A percentile compares a stretch with the other conserved stretches of the same genome.
Evolutionary conservation across 2,329 filamentous ascomycete species (phyloP).

Genomic region (Cercospora berteroae): DNA sequence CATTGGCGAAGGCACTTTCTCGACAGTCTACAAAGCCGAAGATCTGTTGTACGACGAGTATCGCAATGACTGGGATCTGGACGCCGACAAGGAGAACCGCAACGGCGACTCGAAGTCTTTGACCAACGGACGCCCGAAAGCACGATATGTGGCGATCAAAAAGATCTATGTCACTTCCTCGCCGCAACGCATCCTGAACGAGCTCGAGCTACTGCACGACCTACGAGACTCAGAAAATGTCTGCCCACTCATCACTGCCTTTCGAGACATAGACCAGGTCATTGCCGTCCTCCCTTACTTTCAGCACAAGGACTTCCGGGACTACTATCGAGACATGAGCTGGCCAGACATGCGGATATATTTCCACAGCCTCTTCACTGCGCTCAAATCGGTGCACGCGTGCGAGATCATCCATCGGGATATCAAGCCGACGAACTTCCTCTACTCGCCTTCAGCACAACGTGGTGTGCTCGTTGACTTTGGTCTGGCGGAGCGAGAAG

Average conservation of each 20-base stretch:
- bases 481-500: conserved; percentile 77
- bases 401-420: conserved; percentile 73
- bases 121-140: conserved; percentile 37
- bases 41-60: conserved; percentile 82
- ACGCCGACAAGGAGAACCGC: conserved; percentile 44
- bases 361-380: conserved; percentile 82
- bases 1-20: conserved; percentile 98
- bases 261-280: conserved; percentile 89
- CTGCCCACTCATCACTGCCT: conserved; percentile 95
- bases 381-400: conserved; percentile 77
- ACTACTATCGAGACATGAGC: conserved; percentile 89
- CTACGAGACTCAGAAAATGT: conserved; percentile 79
- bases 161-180: conserved; percentile 99
- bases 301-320: conserved; percentile 88
- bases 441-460: conserved; percentile 78
- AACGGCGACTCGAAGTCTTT: conserved; percentile 23
- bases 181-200: conserved; percentile 88
- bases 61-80: conserved; percentile 81
- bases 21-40: conserved; percentile 97
- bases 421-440: conserved; percentile 82
- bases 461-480: conserved; percentile 97
- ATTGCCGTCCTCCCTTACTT: conserved; percentile 95
- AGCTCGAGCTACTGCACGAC: conserved; percentile 88
- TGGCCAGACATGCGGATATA: conserved; percentile 85
- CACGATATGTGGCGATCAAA: conserved; percentile 92